Evolutionary conservation across 2,329 filamentous ascomycete genomes (phyloP), one percentile per base, ranked within the genome.

Genomic region (Cylindrodendrum hubeiense): DNA sequence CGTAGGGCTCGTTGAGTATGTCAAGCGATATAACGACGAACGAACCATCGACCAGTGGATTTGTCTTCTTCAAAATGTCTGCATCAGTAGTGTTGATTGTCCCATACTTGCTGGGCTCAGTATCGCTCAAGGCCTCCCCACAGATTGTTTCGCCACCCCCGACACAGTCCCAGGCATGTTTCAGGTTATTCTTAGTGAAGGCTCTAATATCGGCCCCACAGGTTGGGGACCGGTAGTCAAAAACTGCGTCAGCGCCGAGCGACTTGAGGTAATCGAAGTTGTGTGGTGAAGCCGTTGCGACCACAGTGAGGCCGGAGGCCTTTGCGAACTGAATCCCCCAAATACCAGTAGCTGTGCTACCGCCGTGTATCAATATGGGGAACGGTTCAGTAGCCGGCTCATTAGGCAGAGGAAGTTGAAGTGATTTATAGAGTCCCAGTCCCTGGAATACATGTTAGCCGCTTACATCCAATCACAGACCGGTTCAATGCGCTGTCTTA

Each of bases 261-360:
- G 72, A 74, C 59, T 72, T 73, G 12, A 80, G 64, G 24, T 77
- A 75, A 33, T 75, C 77, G 30, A 76, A 77, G 67, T 80, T 78
- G 66, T 69, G 73, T 39, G 76, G 75, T 22, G 81, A 82, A 7
- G 77, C 70, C 0, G 80, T 82, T 1, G 80, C 67, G 5, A 81
- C 70, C 2, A 83, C 79, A 19, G 59, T 69, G 19, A 78, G 74
- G 1, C 79, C 81, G 5, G 78, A 80, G 5, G 77, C 69, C 66
- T 78, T 80, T 52, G 80, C 80, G 62, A 74, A 80, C 70, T 83
- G 81, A 65, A 84, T 80, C 3, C 77, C 81, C 58, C 87, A 85
- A 51, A 87, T 84, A 75, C 83, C 84, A 1, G 86, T 87, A 3
- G 86, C 87, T 12, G 84, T 88, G 75, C 85, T 85, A 15, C 80